phyloP scores from a whole-genome alignment of 2,329 filamentous ascomycete genomes.

The Ramularia collo-cygni region DNA sequence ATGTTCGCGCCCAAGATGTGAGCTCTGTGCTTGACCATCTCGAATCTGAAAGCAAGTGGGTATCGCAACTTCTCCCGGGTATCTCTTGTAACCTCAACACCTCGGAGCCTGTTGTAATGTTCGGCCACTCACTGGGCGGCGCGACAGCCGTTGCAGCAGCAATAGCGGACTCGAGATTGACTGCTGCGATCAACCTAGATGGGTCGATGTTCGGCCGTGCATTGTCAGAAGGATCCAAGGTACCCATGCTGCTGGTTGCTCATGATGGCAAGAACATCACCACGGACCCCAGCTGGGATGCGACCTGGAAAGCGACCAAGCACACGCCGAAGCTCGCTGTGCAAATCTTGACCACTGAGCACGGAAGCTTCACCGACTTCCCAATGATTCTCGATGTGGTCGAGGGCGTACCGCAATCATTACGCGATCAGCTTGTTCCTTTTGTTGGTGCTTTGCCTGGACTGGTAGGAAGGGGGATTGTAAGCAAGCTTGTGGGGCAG shows the following conservation, averaged over 20 bases:
- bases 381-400: no score
- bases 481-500: no score
- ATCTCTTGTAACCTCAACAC: neutral
- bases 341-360: constrained; percentile 16
- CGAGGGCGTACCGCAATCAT: no score
- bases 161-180: constrained; percentile 18
- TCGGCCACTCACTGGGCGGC: constrained; percentile 23
- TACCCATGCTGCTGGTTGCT: constrained; percentile 19
- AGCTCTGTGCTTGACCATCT: constrained; percentile 30
- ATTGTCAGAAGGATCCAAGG: constrained; percentile 11
- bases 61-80: constrained; percentile 6
- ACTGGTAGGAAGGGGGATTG: no score
- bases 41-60: constrained; percentile 35
- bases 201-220: constrained; percentile 16
- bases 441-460: no score
- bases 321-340: constrained; percentile 24
- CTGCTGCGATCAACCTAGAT: constrained; percentile 19
- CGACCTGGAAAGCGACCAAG: constrained; percentile 7
- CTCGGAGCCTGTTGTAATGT: constrained; percentile 8
- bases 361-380: constrained; percentile 19
- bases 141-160: constrained; percentile 14
- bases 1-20: constrained; percentile 7
- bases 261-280: constrained; percentile 3
- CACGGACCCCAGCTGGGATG: constrained; percentile 11
- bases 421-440: no score